Evolutionary conservation across 148 eudicot species (phyloP), one percentile per base, ranked within the genome.

Genomic region (Polygonum aviculare): DNA sequence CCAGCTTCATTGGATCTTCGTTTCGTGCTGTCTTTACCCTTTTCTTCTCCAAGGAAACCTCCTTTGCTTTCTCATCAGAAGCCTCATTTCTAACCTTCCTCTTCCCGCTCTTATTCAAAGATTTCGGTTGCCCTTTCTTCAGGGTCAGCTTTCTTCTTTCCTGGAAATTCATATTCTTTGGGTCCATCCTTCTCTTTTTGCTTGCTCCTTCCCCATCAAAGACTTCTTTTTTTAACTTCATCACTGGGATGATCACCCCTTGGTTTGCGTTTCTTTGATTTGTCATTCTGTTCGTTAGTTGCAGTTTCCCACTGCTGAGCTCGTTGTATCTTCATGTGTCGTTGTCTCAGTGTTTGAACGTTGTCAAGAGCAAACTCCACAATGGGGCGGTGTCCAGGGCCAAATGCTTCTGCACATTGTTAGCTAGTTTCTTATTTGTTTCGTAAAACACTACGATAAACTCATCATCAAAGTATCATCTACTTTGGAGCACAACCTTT

Each of bases 341-440:
- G 77, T 75, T 83, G 90, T 78, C 90, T 90, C 82, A 95, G 76
- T 36, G 81, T 91, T 77, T 90, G 96, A 62, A 91, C 81, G 80
- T 93, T 89, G 79, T 95, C 97, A 65, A 95, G 81, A 77, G 99
- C 97, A 81, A 95, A 95, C 85, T 91, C 98, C 86, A 91, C 98
- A 74, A 95, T 93, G 4, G 99, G 99, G 40, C 99, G 97, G 85
- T 88, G 94, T 80, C 87, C 90, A 31, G 90, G 77, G 74, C 89
- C 90, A 88, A 95, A 95, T 69, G 89, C 80, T 63, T 85, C 98
- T 94, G 85, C 75, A 81, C 40, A 12, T 63, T 35, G 70, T 14
- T 35, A 26, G 31, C 31, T 26, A 26, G 31, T 26, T 26, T 26
- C 31, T 26, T 26, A 26, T 26, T 26, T 26, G 39, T 26, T 26